Conservation (phyloP, 768 basidiomycete species). For the Russula brevipes region DNA sequence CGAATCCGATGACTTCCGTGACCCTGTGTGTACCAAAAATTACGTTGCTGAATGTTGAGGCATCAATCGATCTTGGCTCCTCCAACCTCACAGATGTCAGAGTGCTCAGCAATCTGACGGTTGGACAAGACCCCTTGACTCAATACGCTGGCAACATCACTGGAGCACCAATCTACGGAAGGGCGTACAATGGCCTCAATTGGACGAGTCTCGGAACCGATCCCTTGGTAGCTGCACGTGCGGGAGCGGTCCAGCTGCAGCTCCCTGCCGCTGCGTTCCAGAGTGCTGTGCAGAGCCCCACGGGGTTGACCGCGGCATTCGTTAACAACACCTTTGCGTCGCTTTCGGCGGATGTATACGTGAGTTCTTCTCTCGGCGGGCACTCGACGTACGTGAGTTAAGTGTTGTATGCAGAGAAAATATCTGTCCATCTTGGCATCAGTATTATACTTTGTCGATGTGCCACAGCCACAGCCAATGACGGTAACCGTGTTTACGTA, state of each 20-base stretch:
- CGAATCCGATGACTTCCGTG: slow-evolving; percentile 17
- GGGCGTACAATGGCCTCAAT: slow-evolving; percentile 49
- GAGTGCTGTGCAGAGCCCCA: slow-evolving; percentile 33
- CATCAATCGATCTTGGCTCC: slow-evolving; percentile 41
- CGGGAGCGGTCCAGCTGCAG: slow-evolving; percentile 43
- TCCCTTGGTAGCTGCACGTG: slow-evolving; percentile 37
- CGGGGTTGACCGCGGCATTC: slow-evolving; percentile 35
- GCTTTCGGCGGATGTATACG: slow-evolving; percentile 44
- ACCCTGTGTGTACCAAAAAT: slow-evolving; percentile 43
- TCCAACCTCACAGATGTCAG: slow-evolving; percentile 42
- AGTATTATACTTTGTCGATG: slow-evolving; percentile 45
- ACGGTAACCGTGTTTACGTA: slow-evolving; percentile 41
- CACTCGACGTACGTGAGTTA: not conserved
- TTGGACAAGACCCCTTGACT: too few species aligned
- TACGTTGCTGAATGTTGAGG: slow-evolving; percentile 42
- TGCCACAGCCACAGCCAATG: slow-evolving; percentile 30
- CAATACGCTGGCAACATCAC: slow-evolving; percentile 38
- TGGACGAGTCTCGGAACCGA: slow-evolving; percentile 39
- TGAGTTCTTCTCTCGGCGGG: slow-evolving; percentile 31
- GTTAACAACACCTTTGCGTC: slow-evolving; percentile 33
- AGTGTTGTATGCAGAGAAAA: slow-evolving; percentile 32
- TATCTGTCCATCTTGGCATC: slow-evolving; percentile 49
- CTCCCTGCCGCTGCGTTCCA: slow-evolving; percentile 51
- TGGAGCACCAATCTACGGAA: slow-evolving; percentile 23
- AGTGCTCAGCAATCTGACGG: slow-evolving; percentile 37